Percentiles rank a stretch among this genome's conserved stretches.
Conservation (phyloP, 257 asterid species). For the Solanum dulcamara region DNA sequence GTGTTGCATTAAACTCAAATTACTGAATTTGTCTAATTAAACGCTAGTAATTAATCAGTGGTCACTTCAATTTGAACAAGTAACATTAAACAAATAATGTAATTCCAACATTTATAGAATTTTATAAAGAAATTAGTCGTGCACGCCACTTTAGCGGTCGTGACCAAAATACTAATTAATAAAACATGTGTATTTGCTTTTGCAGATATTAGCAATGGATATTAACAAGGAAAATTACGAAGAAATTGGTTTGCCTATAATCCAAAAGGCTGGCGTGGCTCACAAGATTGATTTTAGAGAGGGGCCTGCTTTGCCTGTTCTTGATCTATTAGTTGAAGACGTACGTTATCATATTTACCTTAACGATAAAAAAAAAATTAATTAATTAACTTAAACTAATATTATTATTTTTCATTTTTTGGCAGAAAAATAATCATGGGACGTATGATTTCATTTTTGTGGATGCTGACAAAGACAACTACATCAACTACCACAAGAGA, state of each 20-base stretch:
- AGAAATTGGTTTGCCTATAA: slow-evolving; percentile 53
- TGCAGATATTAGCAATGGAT: slow-evolving; percentile 93
- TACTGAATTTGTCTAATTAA: neutral
- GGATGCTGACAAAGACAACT: slow-evolving; percentile 90
- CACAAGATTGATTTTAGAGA: slow-evolving; percentile 71
- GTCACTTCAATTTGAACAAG: neutral
- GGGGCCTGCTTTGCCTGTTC: slow-evolving; percentile 72
- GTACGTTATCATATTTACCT: slow-evolving; percentile 11
- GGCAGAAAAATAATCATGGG: slow-evolving; percentile 39
- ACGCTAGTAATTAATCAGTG: neutral
- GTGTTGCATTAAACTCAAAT: too few relatives aligned
- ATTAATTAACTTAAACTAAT: neutral
- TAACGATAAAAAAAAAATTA: neutral
- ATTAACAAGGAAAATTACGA: slow-evolving; percentile 70
- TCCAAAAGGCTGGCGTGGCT: slow-evolving; percentile 77
- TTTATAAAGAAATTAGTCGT: neutral
- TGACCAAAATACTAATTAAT: too few relatives aligned
- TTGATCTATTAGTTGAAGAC: slow-evolving; percentile 47
- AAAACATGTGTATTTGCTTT: neutral
- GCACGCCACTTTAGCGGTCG: neutral
- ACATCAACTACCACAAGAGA: slow-evolving; percentile 72
- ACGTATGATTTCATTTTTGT: slow-evolving; percentile 72
- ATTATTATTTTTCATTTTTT: neutral
- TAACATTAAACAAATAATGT: too few relatives aligned
- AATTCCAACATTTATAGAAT: too few relatives aligned